Percentiles rank a stretch among this genome's conserved stretches.
These are phyloP conservation scores for Phaeosphaeriaceae sp. DNA, from an alignment of 2,329 filamentous ascomycete genomes.

Conservation along the genomic window DNA sequence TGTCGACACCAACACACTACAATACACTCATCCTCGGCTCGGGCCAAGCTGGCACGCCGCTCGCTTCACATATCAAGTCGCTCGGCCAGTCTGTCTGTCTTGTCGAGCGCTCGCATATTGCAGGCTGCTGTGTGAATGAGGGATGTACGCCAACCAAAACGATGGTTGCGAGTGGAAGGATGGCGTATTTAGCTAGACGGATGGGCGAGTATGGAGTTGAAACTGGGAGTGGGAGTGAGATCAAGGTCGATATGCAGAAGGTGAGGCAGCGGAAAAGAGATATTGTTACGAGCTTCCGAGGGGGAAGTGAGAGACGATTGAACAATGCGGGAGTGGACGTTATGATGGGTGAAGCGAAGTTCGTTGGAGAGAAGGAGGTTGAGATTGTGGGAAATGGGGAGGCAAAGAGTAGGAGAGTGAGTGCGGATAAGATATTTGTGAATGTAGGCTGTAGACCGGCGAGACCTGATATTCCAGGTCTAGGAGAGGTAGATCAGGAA, in stretches of 20 bases:
- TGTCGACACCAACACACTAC: slow-evolving; percentile 32
- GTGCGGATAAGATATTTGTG: slow-evolving; percentile 52
- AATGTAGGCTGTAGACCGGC: slow-evolving; percentile 56
- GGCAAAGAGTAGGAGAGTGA: slow-evolving; percentile 43
- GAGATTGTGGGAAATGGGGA: slow-evolving; percentile 23
- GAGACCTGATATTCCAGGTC: slow-evolving; percentile 47
- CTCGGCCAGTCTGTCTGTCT: slow-evolving; percentile 55
- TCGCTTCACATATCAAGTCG: slow-evolving; percentile 57
- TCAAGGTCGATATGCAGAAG: slow-evolving; percentile 56
- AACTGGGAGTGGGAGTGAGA: slow-evolving; percentile 18
- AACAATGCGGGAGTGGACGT: slow-evolving; percentile 53
- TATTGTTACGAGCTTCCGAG: slow-evolving; percentile 60
- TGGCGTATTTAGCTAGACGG: slow-evolving; percentile 55
- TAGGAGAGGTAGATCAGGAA: slow-evolving; percentile 44
- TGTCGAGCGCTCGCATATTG: slow-evolving; percentile 58
- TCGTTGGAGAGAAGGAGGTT: slow-evolving; percentile 51
- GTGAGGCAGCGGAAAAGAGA: slow-evolving; percentile 61
- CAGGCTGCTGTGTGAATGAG: slow-evolving; percentile 63
- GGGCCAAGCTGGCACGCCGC: slow-evolving; percentile 60
- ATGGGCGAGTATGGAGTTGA: slow-evolving; percentile 56
- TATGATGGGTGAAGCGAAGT: slow-evolving; percentile 55
- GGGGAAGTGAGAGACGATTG: slow-evolving; percentile 56
- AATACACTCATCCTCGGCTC: slow-evolving; percentile 60
- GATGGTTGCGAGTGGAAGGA: slow-evolving; percentile 61
- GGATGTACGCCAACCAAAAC: slow-evolving; percentile 66